A percentile compares a stretch with the other conserved stretches of the same genome.
Evolutionary conservation across 1,284 basidiomycete genomes (phyloP).

Genomic region (Cryptococcus sp.): DNA sequence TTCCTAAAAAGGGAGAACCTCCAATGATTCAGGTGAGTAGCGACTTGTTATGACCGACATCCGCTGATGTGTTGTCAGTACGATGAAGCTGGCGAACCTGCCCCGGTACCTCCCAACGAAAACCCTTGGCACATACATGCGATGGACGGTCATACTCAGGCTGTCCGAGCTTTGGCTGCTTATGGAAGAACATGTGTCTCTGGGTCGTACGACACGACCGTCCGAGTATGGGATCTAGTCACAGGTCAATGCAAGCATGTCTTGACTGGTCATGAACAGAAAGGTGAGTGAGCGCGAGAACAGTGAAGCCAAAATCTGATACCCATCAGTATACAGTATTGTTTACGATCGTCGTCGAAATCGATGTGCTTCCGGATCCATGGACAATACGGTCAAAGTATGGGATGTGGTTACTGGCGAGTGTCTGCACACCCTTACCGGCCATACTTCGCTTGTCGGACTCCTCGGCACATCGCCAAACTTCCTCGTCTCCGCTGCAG

Average conservation of each 20-base stretch:
- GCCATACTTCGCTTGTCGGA: conserved; percentile 84
- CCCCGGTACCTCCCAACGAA: conserved; percentile 52
- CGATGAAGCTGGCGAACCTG: conserved; percentile 11
- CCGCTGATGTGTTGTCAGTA: background rate
- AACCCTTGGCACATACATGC: conserved; percentile 86
- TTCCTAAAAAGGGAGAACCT: conserved; percentile 71
- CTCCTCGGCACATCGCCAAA: conserved; percentile 81
- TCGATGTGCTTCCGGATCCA: conserved; percentile 87
- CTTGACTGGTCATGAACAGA: conserved; percentile 80
- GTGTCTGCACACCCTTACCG: conserved; percentile 71
- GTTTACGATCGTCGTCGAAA: conserved; percentile 77
- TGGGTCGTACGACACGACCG: conserved; percentile 90
- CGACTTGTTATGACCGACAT: background rate
- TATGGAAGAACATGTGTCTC: conserved; percentile 82
- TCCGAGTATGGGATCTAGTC: conserved; percentile 90
- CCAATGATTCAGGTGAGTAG: conserved; percentile 42
- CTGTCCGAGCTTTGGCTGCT: conserved; percentile 86
- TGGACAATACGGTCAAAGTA: conserved; percentile 91
- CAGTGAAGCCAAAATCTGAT: conserved; percentile 1
- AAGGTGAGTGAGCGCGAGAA: conserved; percentile 58
- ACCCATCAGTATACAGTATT: conserved; percentile 75
- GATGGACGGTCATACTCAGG: conserved; percentile 81
- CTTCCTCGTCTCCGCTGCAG: conserved; percentile 84
- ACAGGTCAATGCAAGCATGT: conserved; percentile 78
- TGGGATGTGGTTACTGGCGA: conserved; percentile 81